phyloP scores from a whole-genome alignment of 2,329 filamentous ascomycete species.

The Sphaerulina populicola region DNA sequence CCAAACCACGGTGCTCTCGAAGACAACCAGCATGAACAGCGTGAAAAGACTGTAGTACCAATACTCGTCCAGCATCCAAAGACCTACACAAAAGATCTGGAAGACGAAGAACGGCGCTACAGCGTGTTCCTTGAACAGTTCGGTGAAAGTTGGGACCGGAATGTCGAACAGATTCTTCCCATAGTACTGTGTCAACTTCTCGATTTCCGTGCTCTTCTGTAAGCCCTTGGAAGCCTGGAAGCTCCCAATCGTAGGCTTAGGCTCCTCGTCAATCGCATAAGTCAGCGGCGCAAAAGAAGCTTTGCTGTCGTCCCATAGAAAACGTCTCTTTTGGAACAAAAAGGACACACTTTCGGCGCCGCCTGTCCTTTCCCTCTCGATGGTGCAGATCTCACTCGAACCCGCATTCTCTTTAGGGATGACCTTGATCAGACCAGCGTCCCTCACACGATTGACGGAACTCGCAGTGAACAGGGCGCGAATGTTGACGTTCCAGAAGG shows the following conservation, averaged over 20 bases:
- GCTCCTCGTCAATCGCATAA: slow-evolving; percentile 77
- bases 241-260: slow-evolving; percentile 65
- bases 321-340: slow-evolving; percentile 95
- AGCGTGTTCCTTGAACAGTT: slow-evolving; percentile 96
- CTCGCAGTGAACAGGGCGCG: slow-evolving; percentile 72
- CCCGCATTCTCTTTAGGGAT: slow-evolving; percentile 85
- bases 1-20: slow-evolving; percentile 98
- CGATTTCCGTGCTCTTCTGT: slow-evolving; percentile 62
- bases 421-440: slow-evolving; percentile 83
- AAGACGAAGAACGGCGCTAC: slow-evolving; percentile 99
- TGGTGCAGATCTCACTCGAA: slow-evolving; percentile 72
- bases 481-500: slow-evolving; percentile 92
- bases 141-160: slow-evolving; percentile 86
- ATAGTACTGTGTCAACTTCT: slow-evolving; percentile 81
- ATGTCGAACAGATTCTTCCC: slow-evolving; percentile 96
- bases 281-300: slow-evolving; percentile 71
- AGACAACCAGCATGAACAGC: slow-evolving; percentile 93
- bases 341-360: slow-evolving; percentile 76
- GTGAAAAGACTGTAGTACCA: slow-evolving; percentile 99
- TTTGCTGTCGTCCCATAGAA: slow-evolving; percentile 67
- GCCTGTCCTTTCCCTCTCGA: slow-evolving; percentile 67
- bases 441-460: slow-evolving; percentile 58
- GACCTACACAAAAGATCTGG: slow-evolving; percentile 93
- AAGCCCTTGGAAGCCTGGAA: slow-evolving; percentile 80
- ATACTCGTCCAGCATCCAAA: slow-evolving; percentile 99